Base-by-base conservation (phyloP, 2,329 filamentous ascomycete species). In the Trichoderma arundinaceum region DNA sequence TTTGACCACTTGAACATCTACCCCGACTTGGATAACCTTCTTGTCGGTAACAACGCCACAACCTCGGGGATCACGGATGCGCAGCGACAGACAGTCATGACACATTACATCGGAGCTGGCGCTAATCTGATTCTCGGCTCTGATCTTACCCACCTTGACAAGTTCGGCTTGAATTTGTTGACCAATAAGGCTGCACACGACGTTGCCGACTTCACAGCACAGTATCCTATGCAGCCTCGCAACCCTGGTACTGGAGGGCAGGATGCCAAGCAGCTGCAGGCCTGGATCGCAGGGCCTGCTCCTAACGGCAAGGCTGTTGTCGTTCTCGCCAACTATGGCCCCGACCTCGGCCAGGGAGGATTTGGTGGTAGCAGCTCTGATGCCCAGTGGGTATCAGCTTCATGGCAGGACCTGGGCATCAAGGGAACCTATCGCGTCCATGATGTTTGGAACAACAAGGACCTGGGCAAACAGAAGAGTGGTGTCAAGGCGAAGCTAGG, bases 261-360 rank as follows among this genome's bases (percentile, higher is more conserved):
- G n/a, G 69, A 56, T 10, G 63, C 68, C 17, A 65, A 66, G 52
- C 68, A 69, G 66, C 68, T 69, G 15, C 68, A 70, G 53, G 69
- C 69, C 28, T 70, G 69, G 69, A 68, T 70, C 41, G 67, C 68
- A 7, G 69, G 69, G 4, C 68, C 68, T n/a, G 58, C 48, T n/a
- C 33, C 53, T 22, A 46, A 19, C 33, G 67, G 67, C 41, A 54
- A 64, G 44, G 68, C 68, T n/a, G 60, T 65, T 33, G 69, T 69
- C 4, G 61, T 70, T 17, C 65, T 69, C 22, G 68, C 69, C 41
- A 70, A 70, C 64, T 70, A 70, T 56, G 69, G 69, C 9, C 68
- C 66, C 5, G 69, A 69, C 41, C 59, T 65, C 41, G 69, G 68
- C 43, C 63, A 70, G 44, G 68, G 69, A 33, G 68, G 69, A 33